Conservation (phyloP, 2,329 filamentous ascomycete genomes). For the Hirsutella rhossiliensis region DNA sequence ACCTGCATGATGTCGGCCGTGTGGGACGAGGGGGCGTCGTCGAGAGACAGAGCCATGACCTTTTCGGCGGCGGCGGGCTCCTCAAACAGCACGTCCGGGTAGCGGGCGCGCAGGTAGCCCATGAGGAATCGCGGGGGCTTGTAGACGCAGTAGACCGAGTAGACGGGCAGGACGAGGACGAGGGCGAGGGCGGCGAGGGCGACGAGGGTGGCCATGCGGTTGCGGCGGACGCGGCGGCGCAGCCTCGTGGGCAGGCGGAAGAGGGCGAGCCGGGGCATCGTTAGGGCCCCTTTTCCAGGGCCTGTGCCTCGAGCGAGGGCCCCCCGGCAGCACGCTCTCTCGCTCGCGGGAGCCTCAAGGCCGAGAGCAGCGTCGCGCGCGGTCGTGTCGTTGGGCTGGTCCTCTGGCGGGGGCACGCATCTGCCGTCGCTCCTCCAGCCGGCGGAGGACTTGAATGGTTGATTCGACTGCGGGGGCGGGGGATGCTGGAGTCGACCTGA, state of each 20-base stretch:
- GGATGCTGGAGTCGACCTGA: too few relatives aligned
- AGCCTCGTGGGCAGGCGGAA: slow-evolving; percentile 44
- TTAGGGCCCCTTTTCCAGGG: not conserved
- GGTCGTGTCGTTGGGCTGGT: too few relatives aligned
- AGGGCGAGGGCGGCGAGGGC: slow-evolving; percentile 23
- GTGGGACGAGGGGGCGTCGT: slow-evolving; percentile 68
- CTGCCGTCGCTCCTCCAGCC: too few relatives aligned
- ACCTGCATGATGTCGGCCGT: slow-evolving; percentile 59
- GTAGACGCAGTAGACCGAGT: slow-evolving; percentile 59
- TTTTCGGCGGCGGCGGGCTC: slow-evolving; percentile 42
- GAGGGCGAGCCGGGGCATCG: slow-evolving; percentile 30
- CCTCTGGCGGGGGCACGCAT: too few relatives aligned
- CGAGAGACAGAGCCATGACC: slow-evolving; percentile 72
- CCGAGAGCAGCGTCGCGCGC: too few relatives aligned
- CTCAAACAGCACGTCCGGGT: slow-evolving; percentile 72
- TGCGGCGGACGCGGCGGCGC: slow-evolving; percentile 44
- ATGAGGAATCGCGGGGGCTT: slow-evolving; percentile 67
- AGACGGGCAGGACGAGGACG: slow-evolving; percentile 25
- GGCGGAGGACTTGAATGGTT: too few relatives aligned
- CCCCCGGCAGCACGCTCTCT: not conserved
- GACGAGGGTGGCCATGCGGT: slow-evolving; percentile 43
- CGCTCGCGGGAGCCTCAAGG: too few relatives aligned
- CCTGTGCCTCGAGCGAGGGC: not conserved
- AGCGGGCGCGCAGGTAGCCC: slow-evolving; percentile 54
- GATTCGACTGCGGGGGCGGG: too few relatives aligned